phyloP scores from a whole-genome alignment of 805 yeast species.

The Vanderwaltozyma yarrowii region DNA sequence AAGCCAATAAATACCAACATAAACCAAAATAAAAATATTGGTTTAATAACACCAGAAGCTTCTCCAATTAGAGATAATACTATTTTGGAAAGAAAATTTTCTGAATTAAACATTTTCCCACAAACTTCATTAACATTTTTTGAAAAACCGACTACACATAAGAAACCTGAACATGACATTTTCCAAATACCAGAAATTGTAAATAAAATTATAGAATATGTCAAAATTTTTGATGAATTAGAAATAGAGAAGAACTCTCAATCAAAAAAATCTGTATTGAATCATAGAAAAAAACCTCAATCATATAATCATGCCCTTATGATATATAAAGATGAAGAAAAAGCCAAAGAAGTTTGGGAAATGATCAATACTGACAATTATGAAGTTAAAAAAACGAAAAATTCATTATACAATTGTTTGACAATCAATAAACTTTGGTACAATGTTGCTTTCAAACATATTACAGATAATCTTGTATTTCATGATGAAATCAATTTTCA shows the following conservation, averaged over 20 bases:
- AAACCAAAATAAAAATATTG: background rate
- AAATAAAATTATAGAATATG: constrained; percentile 41
- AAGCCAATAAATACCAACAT: background rate
- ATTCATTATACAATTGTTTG: constrained; percentile 48
- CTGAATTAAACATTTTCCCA: constrained; percentile 4
- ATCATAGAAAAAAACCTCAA: constrained; percentile 53
- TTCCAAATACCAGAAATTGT: constrained; percentile 73
- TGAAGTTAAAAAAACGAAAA: background rate
- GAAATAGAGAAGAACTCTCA: constrained; percentile 40
- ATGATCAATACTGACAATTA: background rate
- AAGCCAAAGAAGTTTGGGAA: constrained; percentile 38
- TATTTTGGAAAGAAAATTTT: constrained; percentile 5
- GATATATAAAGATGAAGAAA: constrained; percentile 45
- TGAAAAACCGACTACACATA: background rate
- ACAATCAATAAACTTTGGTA: constrained; percentile 63
- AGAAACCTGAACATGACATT: constrained; percentile 30
- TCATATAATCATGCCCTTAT: constrained; percentile 59
- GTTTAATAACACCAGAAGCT: constrained; percentile 1
- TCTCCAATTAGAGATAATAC: constrained; percentile 1
- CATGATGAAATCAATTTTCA: constrained; percentile 37
- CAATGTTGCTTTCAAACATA: constrained; percentile 41
- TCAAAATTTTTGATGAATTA: constrained; percentile 36
- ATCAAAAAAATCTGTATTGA: constrained; percentile 11
- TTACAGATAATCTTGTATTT: constrained; percentile 49
- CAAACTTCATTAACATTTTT: too few species aligned